Evolutionary conservation across 352 stramenopile species (phyloP).

Genomic region (Vaucheria bursata): DNA sequence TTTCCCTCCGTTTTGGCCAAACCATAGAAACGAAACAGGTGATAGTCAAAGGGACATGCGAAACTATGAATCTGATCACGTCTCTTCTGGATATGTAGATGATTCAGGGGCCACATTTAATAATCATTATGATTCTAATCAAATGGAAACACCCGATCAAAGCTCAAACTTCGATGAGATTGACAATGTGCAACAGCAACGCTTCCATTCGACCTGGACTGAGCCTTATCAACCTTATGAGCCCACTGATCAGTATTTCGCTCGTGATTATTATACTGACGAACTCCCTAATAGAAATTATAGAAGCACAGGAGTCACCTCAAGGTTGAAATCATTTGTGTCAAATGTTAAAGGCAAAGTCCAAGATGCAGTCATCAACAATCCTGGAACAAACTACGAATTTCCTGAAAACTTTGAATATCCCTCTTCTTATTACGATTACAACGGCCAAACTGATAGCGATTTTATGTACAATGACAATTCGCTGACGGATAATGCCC

Average conservation of each 20-base stretch:
- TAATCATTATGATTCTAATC: background rate
- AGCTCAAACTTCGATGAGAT: background rate
- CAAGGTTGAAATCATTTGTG: background rate
- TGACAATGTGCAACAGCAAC: background rate
- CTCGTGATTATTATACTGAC: background rate
- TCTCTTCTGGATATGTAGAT: too few species aligned
- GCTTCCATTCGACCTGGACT: background rate
- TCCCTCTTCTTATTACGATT: too few species aligned
- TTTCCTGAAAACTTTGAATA: too few species aligned
- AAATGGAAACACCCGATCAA: background rate
- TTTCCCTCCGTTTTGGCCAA: background rate
- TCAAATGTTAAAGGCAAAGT: slow-evolving; percentile 8
- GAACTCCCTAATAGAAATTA: too few species aligned
- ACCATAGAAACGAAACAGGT: too few species aligned
- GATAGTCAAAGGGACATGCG: too few species aligned
- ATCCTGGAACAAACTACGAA: background rate
- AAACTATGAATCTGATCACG: too few species aligned
- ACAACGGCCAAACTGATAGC: too few species aligned
- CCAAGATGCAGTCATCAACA: background rate
- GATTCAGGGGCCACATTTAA: background rate
- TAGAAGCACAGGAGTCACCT: background rate
- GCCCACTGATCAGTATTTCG: background rate
- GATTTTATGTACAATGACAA: too few species aligned
- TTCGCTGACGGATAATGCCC: too few species aligned
- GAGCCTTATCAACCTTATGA: background rate